Conservation (phyloP, 108 stramenopile genomes). For the Nitzschia palea region DNA sequence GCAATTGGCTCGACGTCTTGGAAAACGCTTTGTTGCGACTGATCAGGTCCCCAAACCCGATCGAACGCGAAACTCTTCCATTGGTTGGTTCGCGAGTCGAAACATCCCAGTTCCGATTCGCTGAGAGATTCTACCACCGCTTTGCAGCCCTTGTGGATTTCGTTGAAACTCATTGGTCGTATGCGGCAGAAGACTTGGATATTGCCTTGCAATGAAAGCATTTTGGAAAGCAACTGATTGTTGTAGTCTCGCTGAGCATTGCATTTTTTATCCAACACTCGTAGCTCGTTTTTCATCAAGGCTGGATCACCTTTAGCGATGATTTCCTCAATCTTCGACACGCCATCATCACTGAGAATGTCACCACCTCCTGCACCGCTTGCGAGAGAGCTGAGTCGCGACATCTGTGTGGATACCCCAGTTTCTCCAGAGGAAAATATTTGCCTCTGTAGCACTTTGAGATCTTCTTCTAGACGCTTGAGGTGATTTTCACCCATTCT, state of each 20-base stretch:
- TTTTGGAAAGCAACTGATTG: conserved; percentile 83
- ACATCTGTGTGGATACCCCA: conserved; percentile 52
- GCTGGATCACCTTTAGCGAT: conserved; percentile 53
- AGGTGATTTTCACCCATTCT: conserved; percentile 75
- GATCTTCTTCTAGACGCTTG: conserved; percentile 72
- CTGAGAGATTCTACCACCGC: conserved; percentile 80
- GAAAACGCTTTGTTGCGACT: conserved; percentile 86
- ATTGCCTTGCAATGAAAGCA: conserved; percentile 87
- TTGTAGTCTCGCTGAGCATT: conserved; percentile 83
- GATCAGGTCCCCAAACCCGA: conserved; percentile 94
- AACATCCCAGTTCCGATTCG: conserved; percentile 88
- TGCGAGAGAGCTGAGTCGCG: conserved; percentile 47
- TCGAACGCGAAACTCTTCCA: conserved; percentile 92
- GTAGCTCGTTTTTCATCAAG: conserved; percentile 65
- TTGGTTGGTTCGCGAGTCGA: conserved; percentile 71
- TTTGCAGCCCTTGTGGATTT: conserved; percentile 72
- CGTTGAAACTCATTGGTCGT: conserved; percentile 73
- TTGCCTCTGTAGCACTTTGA: conserved; percentile 68
- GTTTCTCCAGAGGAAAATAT: conserved; percentile 44
- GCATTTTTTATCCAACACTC: conserved; percentile 63
- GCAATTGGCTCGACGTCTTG: conserved; percentile 95
- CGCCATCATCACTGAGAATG: conserved; percentile 27
- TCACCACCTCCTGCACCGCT: conserved; percentile 19
- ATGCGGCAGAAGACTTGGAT: conserved; percentile 91
- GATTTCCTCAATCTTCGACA: conserved; percentile 59